These are phyloP conservation scores for Talaromyces sp. DNA, from an alignment of 2,329 filamentous ascomycete genomes.

Conservation along the genomic window DNA sequence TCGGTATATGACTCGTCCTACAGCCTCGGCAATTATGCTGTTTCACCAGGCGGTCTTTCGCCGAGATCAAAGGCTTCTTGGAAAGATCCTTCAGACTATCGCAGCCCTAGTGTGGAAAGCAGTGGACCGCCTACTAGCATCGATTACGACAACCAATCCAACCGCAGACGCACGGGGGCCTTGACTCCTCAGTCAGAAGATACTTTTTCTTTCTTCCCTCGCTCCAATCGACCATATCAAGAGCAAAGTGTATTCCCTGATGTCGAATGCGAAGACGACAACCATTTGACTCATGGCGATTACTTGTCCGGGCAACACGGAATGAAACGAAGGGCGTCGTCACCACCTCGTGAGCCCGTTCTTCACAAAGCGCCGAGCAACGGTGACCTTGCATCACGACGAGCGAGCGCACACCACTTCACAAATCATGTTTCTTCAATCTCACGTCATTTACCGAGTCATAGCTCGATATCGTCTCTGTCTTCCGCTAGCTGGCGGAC, in stretches of 20 bases:
- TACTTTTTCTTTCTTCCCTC: slow-evolving; percentile 44
- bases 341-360: slow-evolving; percentile 53
- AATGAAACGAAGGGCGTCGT: slow-evolving; percentile 61
- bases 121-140: slow-evolving; percentile 37
- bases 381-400: slow-evolving; percentile 51
- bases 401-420: slow-evolving; percentile 50
- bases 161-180: slow-evolving; percentile 45
- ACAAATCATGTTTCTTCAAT: slow-evolving; percentile 51
- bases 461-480: slow-evolving; percentile 60
- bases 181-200: slow-evolving; percentile 49
- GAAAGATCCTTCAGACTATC: slow-evolving; percentile 39
- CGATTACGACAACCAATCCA: slow-evolving; percentile 32
- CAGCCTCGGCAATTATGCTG: slow-evolving; percentile 34
- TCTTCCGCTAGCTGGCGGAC: slow-evolving; percentile 58
- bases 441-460: slow-evolving; percentile 51
- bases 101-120: slow-evolving; percentile 43
- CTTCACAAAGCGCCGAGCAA: slow-evolving; percentile 37
- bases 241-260: slow-evolving; percentile 55
- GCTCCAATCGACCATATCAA: slow-evolving; percentile 57
- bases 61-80: slow-evolving; percentile 37
- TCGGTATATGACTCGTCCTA: slow-evolving; percentile 17
- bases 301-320: slow-evolving; percentile 43
- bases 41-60: slow-evolving; percentile 35
- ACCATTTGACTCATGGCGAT: slow-evolving; percentile 13
- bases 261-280: slow-evolving; percentile 42